phyloP scores from a whole-genome alignment of 192 early-diverging fungal species.

The Borealophlyctis nickersoniae region DNA sequence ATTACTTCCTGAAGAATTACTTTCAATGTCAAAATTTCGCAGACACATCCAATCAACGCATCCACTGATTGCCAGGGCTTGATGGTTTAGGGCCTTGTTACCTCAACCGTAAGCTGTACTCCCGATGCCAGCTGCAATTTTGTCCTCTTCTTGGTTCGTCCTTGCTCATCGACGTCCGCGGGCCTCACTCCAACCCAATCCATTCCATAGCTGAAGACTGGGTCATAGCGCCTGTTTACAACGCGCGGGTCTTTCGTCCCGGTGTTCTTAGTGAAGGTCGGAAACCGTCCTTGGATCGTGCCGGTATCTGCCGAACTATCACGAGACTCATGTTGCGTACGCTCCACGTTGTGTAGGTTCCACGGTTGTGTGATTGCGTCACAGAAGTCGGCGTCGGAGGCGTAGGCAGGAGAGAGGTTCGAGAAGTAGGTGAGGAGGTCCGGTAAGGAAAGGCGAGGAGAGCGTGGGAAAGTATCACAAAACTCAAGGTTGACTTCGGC shows the following conservation, averaged over 20 bases:
- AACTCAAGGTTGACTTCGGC: neutral
- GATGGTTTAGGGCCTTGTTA: neutral
- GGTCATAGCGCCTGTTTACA: neutral
- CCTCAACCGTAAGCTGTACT: neutral
- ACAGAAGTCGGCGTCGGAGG: neutral
- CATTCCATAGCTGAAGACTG: neutral
- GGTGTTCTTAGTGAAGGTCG: neutral
- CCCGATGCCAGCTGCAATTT: neutral
- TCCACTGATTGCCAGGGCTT: too few species aligned
- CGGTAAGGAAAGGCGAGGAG: neutral
- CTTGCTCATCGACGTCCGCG: neutral
- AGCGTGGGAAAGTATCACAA: neutral
- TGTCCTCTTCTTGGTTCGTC: neutral
- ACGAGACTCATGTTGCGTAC: neutral
- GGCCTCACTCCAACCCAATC: neutral
- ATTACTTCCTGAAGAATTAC: neutral
- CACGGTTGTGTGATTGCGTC: neutral
- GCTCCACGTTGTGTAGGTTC: neutral
- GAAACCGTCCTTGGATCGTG: neutral
- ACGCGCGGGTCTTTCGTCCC: neutral
- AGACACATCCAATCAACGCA: too few species aligned
- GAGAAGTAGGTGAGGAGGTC: neutral
- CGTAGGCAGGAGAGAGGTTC: neutral
- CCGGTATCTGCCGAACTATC: neutral
- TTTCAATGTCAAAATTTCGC: too few species aligned